phyloP scores from a whole-genome alignment of 2,329 filamentous ascomycete genomes.

The Trichoderma polysporum region DNA sequence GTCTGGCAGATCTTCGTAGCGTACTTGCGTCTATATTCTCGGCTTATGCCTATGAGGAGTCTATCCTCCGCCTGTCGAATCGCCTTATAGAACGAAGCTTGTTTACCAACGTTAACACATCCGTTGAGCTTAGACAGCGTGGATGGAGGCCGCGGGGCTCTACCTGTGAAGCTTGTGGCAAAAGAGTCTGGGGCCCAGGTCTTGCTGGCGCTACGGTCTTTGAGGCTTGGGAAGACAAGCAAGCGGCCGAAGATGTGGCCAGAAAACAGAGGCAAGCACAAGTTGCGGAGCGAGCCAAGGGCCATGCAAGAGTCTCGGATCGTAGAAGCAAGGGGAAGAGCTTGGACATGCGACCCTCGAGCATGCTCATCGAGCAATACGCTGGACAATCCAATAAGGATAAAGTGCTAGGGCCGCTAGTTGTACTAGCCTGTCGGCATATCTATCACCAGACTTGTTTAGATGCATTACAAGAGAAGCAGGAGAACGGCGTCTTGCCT shows the following conservation, averaged over 20 bases:
- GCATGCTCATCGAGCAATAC: slow-evolving; percentile 39
- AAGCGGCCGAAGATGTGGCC: slow-evolving; percentile 47
- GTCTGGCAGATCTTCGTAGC: slow-evolving; percentile 78
- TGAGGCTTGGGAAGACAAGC: slow-evolving; percentile 73
- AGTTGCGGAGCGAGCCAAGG: slow-evolving; percentile 40
- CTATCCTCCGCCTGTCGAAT: slow-evolving; percentile 81
- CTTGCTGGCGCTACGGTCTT: slow-evolving; percentile 70
- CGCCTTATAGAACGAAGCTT: slow-evolving; percentile 83
- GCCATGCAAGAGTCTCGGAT: slow-evolving; percentile 32
- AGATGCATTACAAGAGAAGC: slow-evolving; percentile 61
- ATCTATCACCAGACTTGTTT: slow-evolving; percentile 69
- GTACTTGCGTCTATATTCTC: slow-evolving; percentile 90
- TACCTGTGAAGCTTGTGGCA: slow-evolving; percentile 82
- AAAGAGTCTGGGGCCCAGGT: slow-evolving; percentile 84
- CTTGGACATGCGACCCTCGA: slow-evolving; percentile 41
- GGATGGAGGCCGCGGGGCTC: slow-evolving; percentile 89
- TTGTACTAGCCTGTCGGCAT: slow-evolving; percentile 69
- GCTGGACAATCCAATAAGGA: slow-evolving; percentile 33
- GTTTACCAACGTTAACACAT: slow-evolving; percentile 77
- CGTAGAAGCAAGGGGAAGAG: slow-evolving; percentile 48
- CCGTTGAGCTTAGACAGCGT: slow-evolving; percentile 71
- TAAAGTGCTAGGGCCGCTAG: slow-evolving; percentile 61
- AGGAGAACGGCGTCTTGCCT: slow-evolving; percentile 48
- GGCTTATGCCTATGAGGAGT: slow-evolving; percentile 93
- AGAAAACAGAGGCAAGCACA: slow-evolving; percentile 45